phyloP scores from a whole-genome alignment of 257 asterid genomes.

The Solanum clarkiae region DNA sequence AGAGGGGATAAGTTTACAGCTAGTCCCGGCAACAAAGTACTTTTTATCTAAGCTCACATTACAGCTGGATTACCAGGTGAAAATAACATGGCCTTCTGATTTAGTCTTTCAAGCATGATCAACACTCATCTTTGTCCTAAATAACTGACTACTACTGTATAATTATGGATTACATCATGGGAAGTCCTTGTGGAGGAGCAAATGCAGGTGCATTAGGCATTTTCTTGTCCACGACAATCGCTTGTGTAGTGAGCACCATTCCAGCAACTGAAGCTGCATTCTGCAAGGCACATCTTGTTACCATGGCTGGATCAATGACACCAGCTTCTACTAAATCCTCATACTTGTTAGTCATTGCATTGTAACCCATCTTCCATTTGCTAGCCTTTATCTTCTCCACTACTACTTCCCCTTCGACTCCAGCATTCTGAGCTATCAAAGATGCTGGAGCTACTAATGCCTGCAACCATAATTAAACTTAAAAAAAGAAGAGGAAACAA shows the following conservation, averaged over 20 bases:
- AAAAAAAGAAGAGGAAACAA: not conserved
- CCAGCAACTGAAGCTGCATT: slow-evolving; percentile 96
- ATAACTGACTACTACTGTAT: not conserved
- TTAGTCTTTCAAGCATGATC: not conserved
- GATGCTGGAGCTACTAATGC: slow-evolving; percentile 76
- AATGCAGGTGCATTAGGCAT: slow-evolving; percentile 44
- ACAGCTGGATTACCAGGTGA: not conserved
- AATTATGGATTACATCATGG: slow-evolving; percentile 3
- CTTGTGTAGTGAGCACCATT: slow-evolving; percentile 95
- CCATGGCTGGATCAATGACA: slow-evolving; percentile 94
- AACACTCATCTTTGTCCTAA: not conserved
- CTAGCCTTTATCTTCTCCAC: slow-evolving; percentile 66
- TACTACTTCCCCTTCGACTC: slow-evolving; percentile 93
- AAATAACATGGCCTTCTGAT: not conserved
- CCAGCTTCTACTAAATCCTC: slow-evolving; percentile 84
- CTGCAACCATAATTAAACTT: slow-evolving; percentile 17
- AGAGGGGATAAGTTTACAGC: not conserved
- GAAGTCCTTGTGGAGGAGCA: slow-evolving; percentile 31
- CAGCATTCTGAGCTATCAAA: slow-evolving; percentile 85
- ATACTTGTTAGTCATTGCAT: slow-evolving; percentile 70
- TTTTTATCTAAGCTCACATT: not conserved
- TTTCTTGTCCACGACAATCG: slow-evolving; percentile 81
- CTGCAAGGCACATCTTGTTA: slow-evolving; percentile 70
- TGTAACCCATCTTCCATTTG: slow-evolving; percentile 92
- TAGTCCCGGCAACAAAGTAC: not conserved